These are phyloP conservation scores for Viridothelium virens DNA, from an alignment of 495 filamentous ascomycete genomes.

Conservation along the genomic window DNA sequence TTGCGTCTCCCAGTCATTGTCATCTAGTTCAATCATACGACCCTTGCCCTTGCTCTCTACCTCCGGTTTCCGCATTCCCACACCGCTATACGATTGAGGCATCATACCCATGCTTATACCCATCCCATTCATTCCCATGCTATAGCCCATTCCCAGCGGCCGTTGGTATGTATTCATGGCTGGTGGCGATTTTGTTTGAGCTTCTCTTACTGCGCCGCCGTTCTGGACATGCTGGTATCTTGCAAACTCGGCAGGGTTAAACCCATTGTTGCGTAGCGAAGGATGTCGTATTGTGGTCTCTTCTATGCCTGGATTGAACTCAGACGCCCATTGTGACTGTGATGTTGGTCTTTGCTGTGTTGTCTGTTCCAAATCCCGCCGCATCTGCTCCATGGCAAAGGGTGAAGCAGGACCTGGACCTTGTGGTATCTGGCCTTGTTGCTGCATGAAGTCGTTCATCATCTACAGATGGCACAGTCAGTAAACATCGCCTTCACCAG, in stretches of 20 bases:
- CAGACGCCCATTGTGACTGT: conserved; percentile 55
- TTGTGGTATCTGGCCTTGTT: conserved; percentile 52
- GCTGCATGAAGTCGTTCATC: conserved; percentile 88
- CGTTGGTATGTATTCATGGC: conserved; percentile 52
- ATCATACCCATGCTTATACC: conserved; percentile 32
- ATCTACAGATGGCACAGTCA: conserved; percentile 46
- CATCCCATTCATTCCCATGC: conserved; percentile 35
- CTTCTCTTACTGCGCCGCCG: conserved; percentile 47
- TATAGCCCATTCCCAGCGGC: conserved; percentile 54
- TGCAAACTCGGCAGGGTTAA: conserved; percentile 78
- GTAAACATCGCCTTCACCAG: neutral
- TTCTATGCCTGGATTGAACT: conserved; percentile 53
- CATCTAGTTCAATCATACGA: conserved; percentile 85
- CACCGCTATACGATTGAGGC: conserved; percentile 32
- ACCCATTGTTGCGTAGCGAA: conserved; percentile 29
- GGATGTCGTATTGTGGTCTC: conserved; percentile 47
- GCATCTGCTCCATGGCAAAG: conserved; percentile 65
- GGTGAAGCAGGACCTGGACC: conserved; percentile 40
- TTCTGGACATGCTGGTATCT: conserved; percentile 68
- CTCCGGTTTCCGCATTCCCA: conserved; percentile 43
- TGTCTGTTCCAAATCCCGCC: conserved; percentile 54
- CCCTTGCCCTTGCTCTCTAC: conserved; percentile 71
- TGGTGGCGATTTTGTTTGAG: conserved; percentile 45
- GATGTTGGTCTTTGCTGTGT: conserved; percentile 46
- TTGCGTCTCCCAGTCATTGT: conserved; percentile 90